Base-by-base conservation (phyloP, 2,329 filamentous ascomycete genomes). In the Aulographum hederae region DNA sequence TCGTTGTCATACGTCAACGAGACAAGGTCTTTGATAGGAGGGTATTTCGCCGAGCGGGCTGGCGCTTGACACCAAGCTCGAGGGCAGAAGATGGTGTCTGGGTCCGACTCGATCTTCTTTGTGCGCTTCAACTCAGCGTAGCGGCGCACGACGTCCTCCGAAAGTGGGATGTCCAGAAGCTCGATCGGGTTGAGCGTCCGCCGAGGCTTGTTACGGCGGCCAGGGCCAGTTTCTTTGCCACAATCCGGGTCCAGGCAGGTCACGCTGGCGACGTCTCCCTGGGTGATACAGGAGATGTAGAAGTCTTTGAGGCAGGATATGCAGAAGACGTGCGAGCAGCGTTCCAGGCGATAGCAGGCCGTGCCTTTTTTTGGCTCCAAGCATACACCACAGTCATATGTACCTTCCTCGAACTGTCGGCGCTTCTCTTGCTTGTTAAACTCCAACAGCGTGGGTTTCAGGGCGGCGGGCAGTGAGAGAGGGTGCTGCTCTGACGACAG, bases 71-170 rank as follows among this genome's bases (percentile, higher is more conserved):
- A 98, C 81, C 85, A 94, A 34, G 73, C 65, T 6, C 89, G 71
- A 1, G 89, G 89, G 46, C 89, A 98, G 51, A 92, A 95, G 20
- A 94, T 68, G 0, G 85, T 94, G 36, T 74, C 77, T 46, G 85
- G 91, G 53, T 95, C 85, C 0, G 81, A 75, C 52, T 95, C 89
- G 3, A 95, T 69, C 49, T 82, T 78, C 40, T 78, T 80, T 58
- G 95, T 95, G 46, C 92, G 80, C 56, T 89, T 94, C 37, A 95
- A 65, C 23, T 73, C 73, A 4, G 92, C 79, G 49, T 91, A 98
- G 34, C 89, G 76, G 46, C 80, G 75, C 2, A 94, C 82, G 20
- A 65, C 67, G 12, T 78, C 71, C 36, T 76, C 67, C 6, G 52
- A 41, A 11, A 65, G 41, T 2, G 59, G 59, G 36, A 65, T 63